A percentile compares a stretch with the other conserved stretches of the same genome.
phyloP scores from a whole-genome alignment of 1,284 basidiomycete genomes.

The Xerocomus amazonicus region DNA sequence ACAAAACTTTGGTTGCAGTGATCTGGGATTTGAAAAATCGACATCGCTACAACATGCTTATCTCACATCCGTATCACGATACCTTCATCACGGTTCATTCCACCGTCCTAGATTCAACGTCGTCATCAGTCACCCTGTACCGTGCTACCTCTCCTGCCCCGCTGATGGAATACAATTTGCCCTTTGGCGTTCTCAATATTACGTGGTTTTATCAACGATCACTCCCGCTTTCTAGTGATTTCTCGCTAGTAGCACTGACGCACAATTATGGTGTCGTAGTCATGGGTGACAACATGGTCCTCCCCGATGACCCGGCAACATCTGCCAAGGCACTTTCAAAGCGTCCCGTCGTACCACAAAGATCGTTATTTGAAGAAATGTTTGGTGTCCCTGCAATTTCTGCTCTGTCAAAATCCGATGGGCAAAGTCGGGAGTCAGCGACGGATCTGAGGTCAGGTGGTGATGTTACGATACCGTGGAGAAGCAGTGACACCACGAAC shows the following conservation, averaged over 20 bases:
- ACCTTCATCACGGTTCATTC: slow-evolving; percentile 56
- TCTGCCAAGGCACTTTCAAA: slow-evolving; percentile 43
- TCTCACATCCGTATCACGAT: slow-evolving; percentile 56
- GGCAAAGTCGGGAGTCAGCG: slow-evolving; percentile 14
- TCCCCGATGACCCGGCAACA: slow-evolving; percentile 40
- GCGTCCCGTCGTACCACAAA: slow-evolving; percentile 35
- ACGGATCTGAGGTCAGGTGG: slow-evolving; percentile 18
- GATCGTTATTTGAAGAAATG: slow-evolving; percentile 80
- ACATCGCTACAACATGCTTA: slow-evolving; percentile 40
- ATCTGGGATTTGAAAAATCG: slow-evolving; percentile 52
- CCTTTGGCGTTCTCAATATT: slow-evolving; percentile 56
- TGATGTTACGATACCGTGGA: slow-evolving; percentile 33
- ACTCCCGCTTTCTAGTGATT: slow-evolving; percentile 33
- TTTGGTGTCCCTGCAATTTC: slow-evolving; percentile 69
- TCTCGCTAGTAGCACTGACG: slow-evolving; percentile 64
- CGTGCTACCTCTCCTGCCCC: slow-evolving; percentile 44
- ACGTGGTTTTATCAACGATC: slow-evolving; percentile 43
- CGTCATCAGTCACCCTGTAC: slow-evolving; percentile 47
- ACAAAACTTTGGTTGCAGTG: slow-evolving; percentile 38
- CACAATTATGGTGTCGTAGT: slow-evolving; percentile 59
- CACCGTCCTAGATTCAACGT: slow-evolving; percentile 28
- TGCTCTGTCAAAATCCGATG: slow-evolving; percentile 23
- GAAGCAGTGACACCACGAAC: slow-evolving; percentile 40
- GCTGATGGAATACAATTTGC: slow-evolving; percentile 43
- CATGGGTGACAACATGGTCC: slow-evolving; percentile 54